These are phyloP conservation scores for sorghum (Sorghum bicolor) DNA, from an alignment of 176 grass and related monocot species.

Conservation along the genomic window DNA sequence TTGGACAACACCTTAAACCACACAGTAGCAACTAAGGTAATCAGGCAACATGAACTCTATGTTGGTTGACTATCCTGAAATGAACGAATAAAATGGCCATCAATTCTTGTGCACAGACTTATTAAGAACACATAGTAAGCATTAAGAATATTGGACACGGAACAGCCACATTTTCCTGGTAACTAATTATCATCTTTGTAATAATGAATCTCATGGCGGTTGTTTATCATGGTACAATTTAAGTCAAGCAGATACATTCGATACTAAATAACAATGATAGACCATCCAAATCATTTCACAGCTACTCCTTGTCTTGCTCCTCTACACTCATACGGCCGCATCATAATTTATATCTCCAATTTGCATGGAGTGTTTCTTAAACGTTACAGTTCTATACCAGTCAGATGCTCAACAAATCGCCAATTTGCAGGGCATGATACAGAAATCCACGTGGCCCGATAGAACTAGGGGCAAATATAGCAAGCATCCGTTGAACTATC, in stretches of 20 bases:
- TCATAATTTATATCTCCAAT: not conserved
- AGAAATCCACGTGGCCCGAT: not conserved
- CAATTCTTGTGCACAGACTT: not conserved
- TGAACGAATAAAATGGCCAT: slow-evolving; percentile 19
- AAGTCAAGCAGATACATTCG: not conserved
- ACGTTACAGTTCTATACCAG: not conserved
- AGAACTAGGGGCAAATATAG: not conserved
- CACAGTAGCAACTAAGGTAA: slow-evolving; percentile 18
- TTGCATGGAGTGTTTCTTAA: not conserved
- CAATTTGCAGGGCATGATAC: not conserved
- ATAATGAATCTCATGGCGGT: not conserved
- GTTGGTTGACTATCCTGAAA: slow-evolving; percentile 24
- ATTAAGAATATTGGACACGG: not conserved
- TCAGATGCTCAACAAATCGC: not conserved
- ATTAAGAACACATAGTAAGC: not conserved
- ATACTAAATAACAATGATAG: not conserved
- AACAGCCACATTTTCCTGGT: slow-evolving; percentile 3
- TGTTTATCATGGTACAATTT: not conserved
- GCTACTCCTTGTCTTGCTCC: not conserved
- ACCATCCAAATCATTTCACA: not conserved
- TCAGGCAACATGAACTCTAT: slow-evolving; percentile 26
- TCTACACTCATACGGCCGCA: not conserved
- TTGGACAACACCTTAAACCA: slow-evolving; percentile 23
- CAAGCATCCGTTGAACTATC: not conserved
- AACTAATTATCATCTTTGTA: not conserved